Evolutionary conservation across 2,329 filamentous ascomycete genomes (phyloP), one percentile per base, ranked within the genome.

Genomic region (Paradendryphiella salina): DNA sequence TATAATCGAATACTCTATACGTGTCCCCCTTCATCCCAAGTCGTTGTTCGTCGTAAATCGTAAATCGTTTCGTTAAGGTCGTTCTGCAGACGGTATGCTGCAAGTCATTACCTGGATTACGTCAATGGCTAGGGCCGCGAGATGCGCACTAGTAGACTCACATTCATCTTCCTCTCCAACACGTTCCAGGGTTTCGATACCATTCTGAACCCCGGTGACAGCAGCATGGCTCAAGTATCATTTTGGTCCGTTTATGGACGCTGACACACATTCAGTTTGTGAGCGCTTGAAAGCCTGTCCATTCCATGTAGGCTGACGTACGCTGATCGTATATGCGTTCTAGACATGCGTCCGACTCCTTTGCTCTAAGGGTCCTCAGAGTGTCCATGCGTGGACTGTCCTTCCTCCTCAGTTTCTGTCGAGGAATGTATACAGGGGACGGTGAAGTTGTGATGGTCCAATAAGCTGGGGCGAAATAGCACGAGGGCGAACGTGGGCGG

Each of bases 341-440:
- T 51, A 73, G 48, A 46, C 66, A 69, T 8, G 65, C 64, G 11
- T 73, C 72, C 3, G 65, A 70, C 28, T 71, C 66, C 46, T 68
- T 71, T 5, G 61, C 66, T 45, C 72, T 49, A 15, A 74, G 42
- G 21, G 61, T 61, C 21, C 72, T 65, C 36, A 74, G 44, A 0
- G 60, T 69, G 26, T 69, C 66, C 28, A 56, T 45, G 46, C 57
- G 64, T 2, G 70, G 70, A 10, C 51, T 56, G 23, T 57, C 61
- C 36, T 58, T 63, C 14, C 60, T 54, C 37, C 61, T 53, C 36
- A 65, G 32, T 20, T 56, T 42, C 36, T 45, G 57, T 32, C 38
- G 52, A 15, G 49, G 48, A 6, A 38, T 48, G 31, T 43, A 54
- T 21, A 56, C 53, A 32, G 59, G 59, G 11, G 53, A 42, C 8